Conservation (phyloP, 345 rosid genomes). For the Eutrema heterophyllum region DNA sequence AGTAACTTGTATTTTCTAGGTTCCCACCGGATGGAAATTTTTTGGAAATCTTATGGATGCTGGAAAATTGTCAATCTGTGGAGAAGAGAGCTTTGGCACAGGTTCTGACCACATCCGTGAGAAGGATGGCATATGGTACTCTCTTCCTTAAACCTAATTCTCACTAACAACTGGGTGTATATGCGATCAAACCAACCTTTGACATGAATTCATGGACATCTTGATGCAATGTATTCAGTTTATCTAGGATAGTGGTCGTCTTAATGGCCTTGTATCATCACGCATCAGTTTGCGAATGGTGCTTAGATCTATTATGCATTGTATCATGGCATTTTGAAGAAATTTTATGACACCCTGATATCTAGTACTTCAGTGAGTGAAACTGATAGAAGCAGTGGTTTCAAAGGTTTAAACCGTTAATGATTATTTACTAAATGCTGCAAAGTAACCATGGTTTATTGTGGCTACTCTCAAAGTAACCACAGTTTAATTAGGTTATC, state of each 20-base stretch:
- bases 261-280: background rate
- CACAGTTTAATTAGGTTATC: too few species aligned
- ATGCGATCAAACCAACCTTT: background rate
- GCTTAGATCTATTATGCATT: background rate
- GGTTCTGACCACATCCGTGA: conserved; percentile 97
- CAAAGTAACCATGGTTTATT: too few species aligned
- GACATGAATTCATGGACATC: background rate
- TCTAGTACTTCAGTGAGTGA: background rate
- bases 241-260: background rate
- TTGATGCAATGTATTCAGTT: background rate
- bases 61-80: conserved; percentile 87
- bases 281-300: background rate
- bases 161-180: background rate
- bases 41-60: conserved; percentile 98
- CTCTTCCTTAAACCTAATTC: conserved; percentile 7
- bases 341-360: background rate
- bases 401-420: too few species aligned
- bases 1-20: conserved; percentile 42
- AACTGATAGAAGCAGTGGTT: background rate
- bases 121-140: conserved; percentile 96
- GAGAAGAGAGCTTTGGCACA: conserved; percentile 98
- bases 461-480: too few species aligned
- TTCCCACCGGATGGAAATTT: conserved; percentile 96
- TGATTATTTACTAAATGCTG: too few species aligned
- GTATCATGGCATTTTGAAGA: background rate